A percentile compares a stretch with the other conserved stretches of the same genome.
These are phyloP conservation scores for Echinosophora koreensis DNA, from an alignment of 306 rosid genomes.

Conservation along the genomic window DNA sequence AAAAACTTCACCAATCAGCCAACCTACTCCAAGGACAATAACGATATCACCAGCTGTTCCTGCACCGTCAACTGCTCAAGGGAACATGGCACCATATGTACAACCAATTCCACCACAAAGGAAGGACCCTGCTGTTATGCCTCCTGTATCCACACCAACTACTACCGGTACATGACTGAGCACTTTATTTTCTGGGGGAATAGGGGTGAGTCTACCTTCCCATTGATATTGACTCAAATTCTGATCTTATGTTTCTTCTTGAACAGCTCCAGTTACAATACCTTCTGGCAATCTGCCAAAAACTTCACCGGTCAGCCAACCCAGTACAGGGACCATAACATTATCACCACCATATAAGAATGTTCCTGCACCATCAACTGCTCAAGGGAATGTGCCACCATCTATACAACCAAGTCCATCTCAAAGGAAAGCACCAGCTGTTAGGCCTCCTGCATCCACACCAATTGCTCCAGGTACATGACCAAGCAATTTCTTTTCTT, in stretches of 20 bases:
- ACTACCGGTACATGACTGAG: slow-evolving; percentile 58
- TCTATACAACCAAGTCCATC: slow-evolving; percentile 48
- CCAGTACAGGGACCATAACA: slow-evolving; percentile 48
- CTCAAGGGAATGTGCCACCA: slow-evolving; percentile 50
- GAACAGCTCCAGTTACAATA: slow-evolving; percentile 50
- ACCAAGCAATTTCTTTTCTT: not conserved
- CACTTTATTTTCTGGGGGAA: not conserved
- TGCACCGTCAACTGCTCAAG: slow-evolving; percentile 54
- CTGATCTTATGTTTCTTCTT: slow-evolving; percentile 4
- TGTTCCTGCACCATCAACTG: slow-evolving; percentile 52
- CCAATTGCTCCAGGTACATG: slow-evolving; percentile 71
- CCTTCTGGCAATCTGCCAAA: slow-evolving; percentile 52
- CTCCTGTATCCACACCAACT: slow-evolving; percentile 52
- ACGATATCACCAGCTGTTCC: slow-evolving; percentile 57
- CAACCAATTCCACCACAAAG: slow-evolving; percentile 35
- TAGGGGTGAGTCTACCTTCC: slow-evolving; percentile 8
- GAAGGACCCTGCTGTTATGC: slow-evolving; percentile 34
- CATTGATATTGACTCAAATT: slow-evolving; percentile 25
- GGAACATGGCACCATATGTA: slow-evolving; percentile 33
- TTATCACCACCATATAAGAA: slow-evolving; percentile 42
- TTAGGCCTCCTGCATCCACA: slow-evolving; percentile 49
- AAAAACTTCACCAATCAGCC: too few species aligned
- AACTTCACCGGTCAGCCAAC: slow-evolving; percentile 54
- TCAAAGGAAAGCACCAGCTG: slow-evolving; percentile 45
- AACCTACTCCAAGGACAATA: too few species aligned